Evolutionary conservation across 225 moss, liverwort and hornwort genomes (phyloP), one percentile per base, ranked within the genome.

Genomic region (Marchantia polymorpha): DNA sequence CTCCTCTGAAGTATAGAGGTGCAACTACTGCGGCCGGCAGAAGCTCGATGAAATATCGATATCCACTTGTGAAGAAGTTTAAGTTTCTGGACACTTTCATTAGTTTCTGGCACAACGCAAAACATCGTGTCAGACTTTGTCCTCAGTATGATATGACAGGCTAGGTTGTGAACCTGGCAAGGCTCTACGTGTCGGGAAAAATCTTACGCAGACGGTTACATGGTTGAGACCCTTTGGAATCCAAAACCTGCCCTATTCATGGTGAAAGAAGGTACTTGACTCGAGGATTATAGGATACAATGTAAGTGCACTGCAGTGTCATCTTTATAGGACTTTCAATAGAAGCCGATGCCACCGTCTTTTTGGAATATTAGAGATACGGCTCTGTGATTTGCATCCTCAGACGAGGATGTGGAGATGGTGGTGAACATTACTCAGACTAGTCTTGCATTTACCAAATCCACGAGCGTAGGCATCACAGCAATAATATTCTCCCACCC

Each of bases 1-100:
- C 87, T 12, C 97, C 97, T 51, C 91, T 82, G 78, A 97, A 97
- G 82, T 84, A 97, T 73, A 97, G 82, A 51, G 97, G 97, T 81
- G 97, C 97, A 78, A 97, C 97, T 50, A 97, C 94, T 59, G 97
- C 97, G 82, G 97, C 97, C 78, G 97, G 97, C 79, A 97, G 82
- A 74, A 97, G 97, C 79, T 94, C 94, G 86, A 97, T 97, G 65
- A 94, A 91, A 83, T 97, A 97, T 69, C 94, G 94, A 78, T 97
- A 97, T 74, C 90, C 93, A 89, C 93, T 94, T 78, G 97, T 97
- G 86, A 97, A 97, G 79, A 97, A 94, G 86, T 97, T 92, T 83
- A 97, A 82, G 84, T 97, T 97, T 71, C 97, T 90, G 48, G 97
- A 97, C 16, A 92, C 87, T 78, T 89, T 88, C 72, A 97, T 84